Evolutionary conservation across 2,329 filamentous ascomycete species (phyloP), one percentile per base, ranked within the genome.

Genomic region (Xylariaceae sp.): DNA sequence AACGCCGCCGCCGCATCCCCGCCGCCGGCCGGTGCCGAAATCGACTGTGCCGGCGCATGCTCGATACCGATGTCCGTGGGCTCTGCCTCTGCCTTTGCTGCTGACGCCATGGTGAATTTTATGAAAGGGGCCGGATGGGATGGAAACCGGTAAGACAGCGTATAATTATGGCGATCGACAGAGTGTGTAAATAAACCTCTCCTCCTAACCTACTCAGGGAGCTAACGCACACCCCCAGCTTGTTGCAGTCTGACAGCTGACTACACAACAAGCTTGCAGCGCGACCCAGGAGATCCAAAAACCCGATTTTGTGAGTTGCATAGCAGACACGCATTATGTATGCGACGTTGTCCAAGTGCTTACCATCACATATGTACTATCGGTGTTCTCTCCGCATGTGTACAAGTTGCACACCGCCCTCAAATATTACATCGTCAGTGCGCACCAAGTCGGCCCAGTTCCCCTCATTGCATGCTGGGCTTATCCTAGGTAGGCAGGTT

Each of bases 1-100:
- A 83, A 69, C 48, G 77, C 70, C 15, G 78, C 73, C 6, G 80
- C 80, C 37, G 53, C 49, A 40, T 57, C 53, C 30, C 36, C 39
- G 6, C 21, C 39, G 8, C 13, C 8, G 21, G 39, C 21, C 24
- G 39, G 16, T 24, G 3, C 6, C 18, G 39, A 21, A n/a, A n/a
- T n/a, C n/a, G n/a, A n/a, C n/a, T n/a, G n/a, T n/a, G n/a, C n/a
- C 20, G 39, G 21, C 7, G 24, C 39, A 6, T 42, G 39, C 21
- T 42, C 39, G 39, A 42, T 24, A 18, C 35, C 35, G 5, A 16
- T 4, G 20, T 6, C n/a, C 3, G 9, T 13, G 35, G n/a, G 3
- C 13, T 30, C 27, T 30, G 27, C 27, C 7, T 30, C 27, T 7
- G 27, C 7, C 13, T 30, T 30, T 30, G 27, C 27, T 13, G 27